A percentile compares a stretch with the other conserved stretches of the same genome.
Conservation (phyloP, 495 filamentous ascomycete genomes). For the Chaetomium cochliodes region DNA sequence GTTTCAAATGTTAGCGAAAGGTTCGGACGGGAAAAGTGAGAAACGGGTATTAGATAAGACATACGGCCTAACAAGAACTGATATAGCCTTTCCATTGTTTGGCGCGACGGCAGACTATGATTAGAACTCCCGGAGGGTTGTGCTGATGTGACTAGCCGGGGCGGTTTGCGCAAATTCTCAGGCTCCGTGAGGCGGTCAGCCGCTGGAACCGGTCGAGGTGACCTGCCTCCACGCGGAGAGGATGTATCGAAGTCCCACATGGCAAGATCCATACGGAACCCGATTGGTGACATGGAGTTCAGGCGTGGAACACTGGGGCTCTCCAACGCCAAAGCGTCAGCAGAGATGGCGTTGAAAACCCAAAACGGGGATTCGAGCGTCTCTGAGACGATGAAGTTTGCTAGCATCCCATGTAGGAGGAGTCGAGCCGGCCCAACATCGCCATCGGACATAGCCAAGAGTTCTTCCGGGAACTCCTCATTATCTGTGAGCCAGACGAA, state of each 20-base stretch:
- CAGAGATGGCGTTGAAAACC: constrained; percentile 24
- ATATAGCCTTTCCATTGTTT: constrained; percentile 23
- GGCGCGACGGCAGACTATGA: constrained; percentile 2
- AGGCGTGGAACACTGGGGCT: constrained; percentile 16
- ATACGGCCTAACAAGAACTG: constrained; percentile 14
- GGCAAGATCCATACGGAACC: constrained; percentile 24
- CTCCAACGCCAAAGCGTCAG: constrained; percentile 12
- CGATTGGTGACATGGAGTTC: constrained; percentile 11
- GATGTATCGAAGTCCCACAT: constrained; percentile 16
- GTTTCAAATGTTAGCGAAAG: not conserved
- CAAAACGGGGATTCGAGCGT: constrained; percentile 25
- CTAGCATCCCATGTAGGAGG: constrained; percentile 28
- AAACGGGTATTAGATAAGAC: not conserved
- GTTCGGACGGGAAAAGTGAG: not conserved
- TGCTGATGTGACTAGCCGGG: not conserved
- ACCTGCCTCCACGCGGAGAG: not conserved
- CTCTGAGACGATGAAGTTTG: constrained; percentile 27
- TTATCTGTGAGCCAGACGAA: constrained; percentile 27
- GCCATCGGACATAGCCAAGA: constrained; percentile 1
- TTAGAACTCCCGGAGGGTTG: constrained; percentile 1
- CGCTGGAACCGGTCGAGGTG: not conserved
- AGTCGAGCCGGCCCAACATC: constrained; percentile 2
- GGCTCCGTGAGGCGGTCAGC: not conserved
- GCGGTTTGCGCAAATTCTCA: not conserved
- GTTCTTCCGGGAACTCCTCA: constrained; percentile 19